A percentile compares a stretch with the other conserved stretches of the same genome.
These are phyloP conservation scores for Auriscalpium vulgare DNA, from an alignment of 768 basidiomycete genomes.

Conservation along the genomic window DNA sequence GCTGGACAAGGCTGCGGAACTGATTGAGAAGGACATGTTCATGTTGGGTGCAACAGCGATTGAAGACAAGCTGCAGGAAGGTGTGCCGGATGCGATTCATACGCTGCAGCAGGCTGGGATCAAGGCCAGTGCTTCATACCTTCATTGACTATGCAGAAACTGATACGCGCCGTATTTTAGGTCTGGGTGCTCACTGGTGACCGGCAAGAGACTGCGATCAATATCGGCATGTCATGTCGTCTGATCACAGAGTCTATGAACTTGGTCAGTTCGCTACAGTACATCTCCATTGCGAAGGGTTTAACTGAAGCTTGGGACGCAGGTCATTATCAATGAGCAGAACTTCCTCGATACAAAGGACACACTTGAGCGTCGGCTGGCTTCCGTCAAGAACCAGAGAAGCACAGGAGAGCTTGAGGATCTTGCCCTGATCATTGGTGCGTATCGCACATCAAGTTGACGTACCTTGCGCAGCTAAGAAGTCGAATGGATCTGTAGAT, in stretches of 20 bases:
- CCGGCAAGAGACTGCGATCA: conserved; percentile 97
- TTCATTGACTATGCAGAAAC: neutral
- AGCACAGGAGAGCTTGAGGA: conserved; percentile 91
- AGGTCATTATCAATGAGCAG: conserved; percentile 95
- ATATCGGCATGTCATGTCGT: conserved; percentile 96
- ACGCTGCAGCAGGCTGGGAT: conserved; percentile 97
- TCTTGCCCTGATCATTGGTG: conserved; percentile 90
- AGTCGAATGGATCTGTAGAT: conserved; percentile 39
- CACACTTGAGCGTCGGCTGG: conserved; percentile 80
- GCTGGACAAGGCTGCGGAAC: conserved; percentile 87
- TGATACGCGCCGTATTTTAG: conserved; percentile 23
- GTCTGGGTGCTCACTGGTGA: conserved; percentile 99
- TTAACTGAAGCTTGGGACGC: neutral
- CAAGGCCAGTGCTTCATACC: conserved; percentile 44
- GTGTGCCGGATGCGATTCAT: conserved; percentile 96
- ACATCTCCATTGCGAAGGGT: too few relatives aligned
- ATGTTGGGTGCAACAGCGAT: conserved; percentile 95
- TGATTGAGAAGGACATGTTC: conserved; percentile 92
- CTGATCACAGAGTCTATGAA: conserved; percentile 99
- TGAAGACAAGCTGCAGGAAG: conserved; percentile 97
- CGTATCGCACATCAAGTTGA: neutral
- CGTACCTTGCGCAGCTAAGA: neutral
- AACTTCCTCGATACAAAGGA: conserved; percentile 74
- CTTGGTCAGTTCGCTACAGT: conserved; percentile 43
- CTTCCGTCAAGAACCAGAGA: conserved; percentile 89